Conservation (phyloP, 2,329 filamentous ascomycete genomes). For the Bisporella sp. region DNA sequence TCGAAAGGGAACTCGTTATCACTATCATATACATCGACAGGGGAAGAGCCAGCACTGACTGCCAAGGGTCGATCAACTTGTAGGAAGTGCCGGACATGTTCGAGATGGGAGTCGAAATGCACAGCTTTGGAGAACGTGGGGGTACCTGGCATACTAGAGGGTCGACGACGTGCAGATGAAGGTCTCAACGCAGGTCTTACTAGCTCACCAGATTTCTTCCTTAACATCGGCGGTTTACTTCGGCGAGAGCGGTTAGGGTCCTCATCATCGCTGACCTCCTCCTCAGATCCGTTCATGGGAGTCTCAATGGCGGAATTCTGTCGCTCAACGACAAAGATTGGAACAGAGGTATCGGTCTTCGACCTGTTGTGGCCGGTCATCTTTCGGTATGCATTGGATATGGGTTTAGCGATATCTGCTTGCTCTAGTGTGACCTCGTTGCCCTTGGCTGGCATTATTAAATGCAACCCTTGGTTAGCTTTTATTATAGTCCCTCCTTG, state of each 20-base stretch:
- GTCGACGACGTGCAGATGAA: conserved; percentile 65
- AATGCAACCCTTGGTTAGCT: conserved; percentile 19
- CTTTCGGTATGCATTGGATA: conserved; percentile 16
- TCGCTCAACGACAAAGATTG: conserved; percentile 26
- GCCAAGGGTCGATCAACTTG: conserved; percentile 92
- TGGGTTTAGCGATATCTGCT: conserved; percentile 10
- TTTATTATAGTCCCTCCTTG: conserved; percentile 14
- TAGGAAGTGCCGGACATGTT: conserved; percentile 92
- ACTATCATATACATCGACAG: conserved; percentile 79
- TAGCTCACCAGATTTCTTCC: conserved; percentile 97
- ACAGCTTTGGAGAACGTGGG: conserved; percentile 94
- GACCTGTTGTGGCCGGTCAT: conserved; percentile 21
- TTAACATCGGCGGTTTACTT: conserved; percentile 82
- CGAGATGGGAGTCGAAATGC: conserved; percentile 95
- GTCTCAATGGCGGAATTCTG: conserved; percentile 37
- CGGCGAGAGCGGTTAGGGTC: conserved; percentile 47
- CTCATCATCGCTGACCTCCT: conserved; percentile 50
- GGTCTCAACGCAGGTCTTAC: conserved; percentile 86
- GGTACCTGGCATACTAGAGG: conserved; percentile 95
- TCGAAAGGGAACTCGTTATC: conserved; percentile 87
- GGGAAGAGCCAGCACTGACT: conserved; percentile 89
- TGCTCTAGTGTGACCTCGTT: conserved; percentile 21
- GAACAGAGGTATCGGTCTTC: conserved; percentile 40
- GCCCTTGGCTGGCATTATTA: conserved; percentile 30
- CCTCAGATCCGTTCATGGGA: conserved; percentile 48